Percentiles rank a stretch among this genome's conserved stretches.
Evolutionary conservation across 2,329 filamentous ascomycete genomes (phyloP).

Genomic region (Dryadomyces quercivorus): DNA sequence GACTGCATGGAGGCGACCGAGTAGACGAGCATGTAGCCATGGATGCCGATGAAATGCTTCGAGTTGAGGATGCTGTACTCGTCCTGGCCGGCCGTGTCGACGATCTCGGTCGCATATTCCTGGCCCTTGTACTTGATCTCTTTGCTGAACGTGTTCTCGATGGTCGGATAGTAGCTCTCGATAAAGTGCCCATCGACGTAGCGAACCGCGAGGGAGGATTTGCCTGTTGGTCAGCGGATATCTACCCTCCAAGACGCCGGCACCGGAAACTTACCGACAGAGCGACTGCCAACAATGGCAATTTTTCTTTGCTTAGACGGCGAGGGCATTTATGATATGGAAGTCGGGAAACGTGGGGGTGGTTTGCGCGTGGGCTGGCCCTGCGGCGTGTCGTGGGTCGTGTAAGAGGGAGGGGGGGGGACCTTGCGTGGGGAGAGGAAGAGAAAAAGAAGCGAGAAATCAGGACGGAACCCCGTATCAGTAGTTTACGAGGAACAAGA

Average conservation of each 20-base stretch:
- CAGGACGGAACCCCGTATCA: not conserved
- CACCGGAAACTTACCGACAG: constrained; percentile 44
- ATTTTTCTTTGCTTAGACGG: constrained; percentile 85
- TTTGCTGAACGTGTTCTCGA: constrained; percentile 97
- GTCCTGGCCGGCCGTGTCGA: constrained; percentile 97
- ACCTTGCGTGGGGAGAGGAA: not conserved
- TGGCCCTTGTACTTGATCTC: constrained; percentile 86
- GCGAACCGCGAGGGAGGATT: constrained; percentile 92
- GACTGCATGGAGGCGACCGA: constrained; percentile 90
- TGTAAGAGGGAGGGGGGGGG: not conserved
- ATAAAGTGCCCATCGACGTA: constrained; percentile 98
- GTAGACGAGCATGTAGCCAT: constrained; percentile 97
- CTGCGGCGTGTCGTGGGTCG: not conserved
- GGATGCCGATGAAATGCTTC: constrained; percentile 98
- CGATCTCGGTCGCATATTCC: constrained; percentile 92
- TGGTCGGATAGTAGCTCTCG: constrained; percentile 97
- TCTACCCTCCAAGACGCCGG: not conserved
- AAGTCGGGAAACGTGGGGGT: constrained; percentile 6
- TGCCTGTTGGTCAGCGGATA: constrained; percentile 45
- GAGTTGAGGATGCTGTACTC: constrained; percentile 98
- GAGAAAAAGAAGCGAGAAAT: not conserved
- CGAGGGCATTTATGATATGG: constrained; percentile 18
- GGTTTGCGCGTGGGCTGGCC: not conserved
- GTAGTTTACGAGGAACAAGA: not conserved
- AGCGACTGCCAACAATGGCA: constrained; percentile 88